Evolutionary conservation across 106 monocot species (phyloP).

Genomic region (Acorus gramineus): DNA sequence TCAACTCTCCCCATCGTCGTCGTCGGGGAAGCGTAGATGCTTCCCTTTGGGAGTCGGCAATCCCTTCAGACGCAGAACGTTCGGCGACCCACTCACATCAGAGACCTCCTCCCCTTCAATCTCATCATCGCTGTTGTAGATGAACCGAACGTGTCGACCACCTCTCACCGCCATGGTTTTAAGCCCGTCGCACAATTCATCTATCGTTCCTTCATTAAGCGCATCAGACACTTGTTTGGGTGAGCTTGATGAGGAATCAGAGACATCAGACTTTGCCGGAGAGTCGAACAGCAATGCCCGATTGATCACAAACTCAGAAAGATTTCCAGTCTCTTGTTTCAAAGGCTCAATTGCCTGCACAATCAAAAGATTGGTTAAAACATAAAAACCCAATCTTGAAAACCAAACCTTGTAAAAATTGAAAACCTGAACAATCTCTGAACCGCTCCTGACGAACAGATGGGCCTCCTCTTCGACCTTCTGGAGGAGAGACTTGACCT

Average conservation of each 20-base stretch:
- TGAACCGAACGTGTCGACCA: neutral
- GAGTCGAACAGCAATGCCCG: conserved; percentile 80
- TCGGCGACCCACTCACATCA: neutral
- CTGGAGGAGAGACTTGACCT: conserved; percentile 79
- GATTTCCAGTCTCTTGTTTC: conserved; percentile 13
- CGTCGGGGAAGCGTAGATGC: conserved; percentile 14
- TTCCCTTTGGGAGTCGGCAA: conserved; percentile 7
- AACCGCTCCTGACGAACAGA: conserved; percentile 18
- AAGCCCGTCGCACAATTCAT: conserved; percentile 56
- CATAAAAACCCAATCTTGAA: too few species aligned
- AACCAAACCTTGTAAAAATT: too few species aligned
- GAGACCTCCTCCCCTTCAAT: conserved; percentile 2
- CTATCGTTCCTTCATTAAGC: conserved; percentile 8
- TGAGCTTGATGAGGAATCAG: conserved; percentile 17
- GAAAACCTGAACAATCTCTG: too few species aligned
- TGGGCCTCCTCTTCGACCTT: conserved; percentile 68
- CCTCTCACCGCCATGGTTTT: conserved; percentile 20
- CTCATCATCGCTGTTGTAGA: conserved; percentile 4
- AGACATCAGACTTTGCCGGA: conserved; percentile 41
- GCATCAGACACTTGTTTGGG: conserved; percentile 13
- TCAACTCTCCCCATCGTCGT: neutral
- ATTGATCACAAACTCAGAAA: conserved; percentile 38
- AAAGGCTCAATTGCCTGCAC: conserved; percentile 14
- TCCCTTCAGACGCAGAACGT: neutral
- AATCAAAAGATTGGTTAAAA: neutral